Evolutionary conservation across 805 yeast genomes (phyloP), one percentile per base, ranked within the genome.

Genomic region (Grigorovia jiainica): DNA sequence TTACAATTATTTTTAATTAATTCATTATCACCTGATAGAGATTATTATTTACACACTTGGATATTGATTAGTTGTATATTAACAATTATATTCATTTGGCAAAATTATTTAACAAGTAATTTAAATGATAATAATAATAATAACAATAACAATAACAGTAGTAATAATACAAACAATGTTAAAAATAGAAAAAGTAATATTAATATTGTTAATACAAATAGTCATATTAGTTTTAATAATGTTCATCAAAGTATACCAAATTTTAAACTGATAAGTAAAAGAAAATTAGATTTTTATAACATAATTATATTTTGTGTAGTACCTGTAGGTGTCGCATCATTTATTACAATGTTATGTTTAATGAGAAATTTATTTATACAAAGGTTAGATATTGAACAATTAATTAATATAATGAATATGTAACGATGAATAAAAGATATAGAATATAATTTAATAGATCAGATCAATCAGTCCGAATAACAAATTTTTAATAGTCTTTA

Each of bases 221-320:
- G 31, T 27, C 16, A 13, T 27, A 27, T 27, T 13, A 27, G n/a
- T 13, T 10, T 27, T 7, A 27, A 27, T 27, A 27, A 27, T 15
- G 31, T 27, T 27, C 31, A 27, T 27, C 31, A 27, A 8, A 27
- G 31, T 11, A 27, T 27, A 27, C 31, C 31, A 10, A 27, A 27
- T 13, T 6, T 27, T 7, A 27, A 27, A 27, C 15, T 10, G n/a
- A 27, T 27, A 27, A 51, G 48, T 29, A 59, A 55, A 33, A 71
- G 95, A 42, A 80, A 87, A 29, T 84, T 89, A 45, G 95, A 90
- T 58, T 70, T 89, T 42, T 86, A 87, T 60, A 85, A 83, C 51
- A 84, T 92, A 39, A 87, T 84, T 0, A 97, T 90, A 2, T 90
- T 86, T 65, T 97, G 97, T 2, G 98, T 90, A 33, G 96, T 90